phyloP scores from a whole-genome alignment of 2,329 filamentous ascomycete genomes.

The Fusarium clavum region DNA sequence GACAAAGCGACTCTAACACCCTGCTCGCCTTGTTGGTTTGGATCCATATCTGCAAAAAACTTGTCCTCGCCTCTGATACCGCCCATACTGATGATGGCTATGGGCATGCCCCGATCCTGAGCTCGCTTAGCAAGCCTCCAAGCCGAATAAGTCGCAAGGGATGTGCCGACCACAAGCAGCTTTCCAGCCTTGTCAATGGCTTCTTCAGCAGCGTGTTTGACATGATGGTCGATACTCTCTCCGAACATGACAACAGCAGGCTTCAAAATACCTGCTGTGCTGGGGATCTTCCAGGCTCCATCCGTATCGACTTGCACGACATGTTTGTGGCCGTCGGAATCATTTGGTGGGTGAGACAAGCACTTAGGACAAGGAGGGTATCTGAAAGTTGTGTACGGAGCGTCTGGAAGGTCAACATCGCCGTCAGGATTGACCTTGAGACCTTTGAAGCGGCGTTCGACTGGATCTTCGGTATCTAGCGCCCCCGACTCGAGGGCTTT shows the following conservation, averaged over 20 bases:
- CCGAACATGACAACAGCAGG: slow-evolving; percentile 97
- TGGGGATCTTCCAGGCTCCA: slow-evolving; percentile 77
- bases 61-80: slow-evolving; percentile 82
- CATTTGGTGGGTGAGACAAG: slow-evolving; percentile 69
- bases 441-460: slow-evolving; percentile 73
- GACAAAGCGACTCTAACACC: slow-evolving; percentile 69
- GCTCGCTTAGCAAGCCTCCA: slow-evolving; percentile 90
- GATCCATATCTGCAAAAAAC: slow-evolving; percentile 71
- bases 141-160: slow-evolving; percentile 93
- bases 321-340: slow-evolving; percentile 65
- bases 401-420: slow-evolving; percentile 88
- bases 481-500: slow-evolving; percentile 80
- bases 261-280: slow-evolving; percentile 84
- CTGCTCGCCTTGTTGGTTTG: slow-evolving; percentile 61
- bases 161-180: slow-evolving; percentile 86
- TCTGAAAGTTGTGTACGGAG: slow-evolving; percentile 88
- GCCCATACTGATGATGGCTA: slow-evolving; percentile 90
- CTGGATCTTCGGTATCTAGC: slow-evolving; percentile 80
- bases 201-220: slow-evolving; percentile 81
- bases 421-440: slow-evolving; percentile 92
- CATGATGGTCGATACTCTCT: slow-evolving; percentile 77
- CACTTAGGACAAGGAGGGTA: slow-evolving; percentile 92
- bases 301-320: slow-evolving; percentile 79
- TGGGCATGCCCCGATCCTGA: slow-evolving; percentile 83
- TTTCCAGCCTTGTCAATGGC: slow-evolving; percentile 81